Evolutionary conservation across 441 rosid genomes (phyloP).

Genomic region (Gossypium gossypioides): DNA sequence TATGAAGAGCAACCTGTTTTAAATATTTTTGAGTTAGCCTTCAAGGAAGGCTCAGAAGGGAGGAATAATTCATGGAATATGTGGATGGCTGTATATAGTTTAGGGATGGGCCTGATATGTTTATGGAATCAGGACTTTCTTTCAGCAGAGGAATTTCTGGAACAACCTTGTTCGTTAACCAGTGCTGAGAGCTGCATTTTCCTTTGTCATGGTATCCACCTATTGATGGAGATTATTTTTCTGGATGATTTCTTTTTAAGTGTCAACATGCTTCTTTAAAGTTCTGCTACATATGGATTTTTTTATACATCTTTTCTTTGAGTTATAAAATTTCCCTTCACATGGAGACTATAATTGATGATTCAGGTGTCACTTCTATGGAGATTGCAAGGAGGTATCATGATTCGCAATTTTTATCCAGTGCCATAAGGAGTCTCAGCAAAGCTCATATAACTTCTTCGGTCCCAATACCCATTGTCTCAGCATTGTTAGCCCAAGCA

Average conservation of each 20-base stretch:
- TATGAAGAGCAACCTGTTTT: conserved; percentile 40
- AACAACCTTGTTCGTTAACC: conserved; percentile 51
- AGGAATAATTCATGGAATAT: conserved; percentile 39
- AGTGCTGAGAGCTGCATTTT: conserved; percentile 57
- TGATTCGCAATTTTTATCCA: conserved; percentile 45
- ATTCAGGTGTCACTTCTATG: conserved; percentile 56
- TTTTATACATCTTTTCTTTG: too few relatives aligned
- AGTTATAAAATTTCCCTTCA: background rate
- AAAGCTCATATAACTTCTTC: conserved; percentile 41
- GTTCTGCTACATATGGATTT: background rate
- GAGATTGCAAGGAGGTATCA: conserved; percentile 54
- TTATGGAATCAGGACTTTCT: conserved; percentile 38
- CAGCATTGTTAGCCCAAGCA: conserved; percentile 67
- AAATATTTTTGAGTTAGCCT: conserved; percentile 38
- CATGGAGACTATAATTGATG: conserved; percentile 14
- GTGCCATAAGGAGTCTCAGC: conserved; percentile 54
- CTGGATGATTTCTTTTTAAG: background rate
- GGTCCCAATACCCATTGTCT: conserved; percentile 54
- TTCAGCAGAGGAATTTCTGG: conserved; percentile 57
- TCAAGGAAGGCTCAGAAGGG: conserved; percentile 39
- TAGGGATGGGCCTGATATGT: conserved; percentile 49
- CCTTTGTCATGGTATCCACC: conserved; percentile 64
- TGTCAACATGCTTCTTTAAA: conserved; percentile 4
- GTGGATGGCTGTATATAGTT: conserved; percentile 54
- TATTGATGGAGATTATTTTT: conserved; percentile 4